Evolutionary conservation across 495 filamentous ascomycete species (phyloP).

Genomic region (Aspergillus coremiiformis): DNA sequence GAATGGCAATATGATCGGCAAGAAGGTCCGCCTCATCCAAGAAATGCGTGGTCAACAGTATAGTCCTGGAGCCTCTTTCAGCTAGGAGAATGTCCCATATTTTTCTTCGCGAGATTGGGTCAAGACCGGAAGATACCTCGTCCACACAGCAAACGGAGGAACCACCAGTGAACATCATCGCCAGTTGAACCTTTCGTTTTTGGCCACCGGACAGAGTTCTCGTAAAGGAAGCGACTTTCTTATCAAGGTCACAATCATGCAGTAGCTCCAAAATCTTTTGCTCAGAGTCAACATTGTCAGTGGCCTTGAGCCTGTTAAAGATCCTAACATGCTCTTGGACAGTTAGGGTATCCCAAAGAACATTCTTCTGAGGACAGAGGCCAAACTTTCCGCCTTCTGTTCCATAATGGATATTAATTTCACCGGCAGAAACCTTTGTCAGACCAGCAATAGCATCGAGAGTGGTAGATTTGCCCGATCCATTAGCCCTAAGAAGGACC

Average conservation of each 20-base stretch:
- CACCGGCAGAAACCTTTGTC: conserved; percentile 59
- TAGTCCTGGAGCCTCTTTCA: conserved; percentile 67
- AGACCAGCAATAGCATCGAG: conserved; percentile 79
- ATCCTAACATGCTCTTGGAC: conserved; percentile 72
- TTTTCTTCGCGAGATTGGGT: conserved; percentile 72
- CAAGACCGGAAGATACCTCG: conserved; percentile 76
- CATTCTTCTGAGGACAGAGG: conserved; percentile 83
- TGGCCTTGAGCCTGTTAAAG: conserved; percentile 70
- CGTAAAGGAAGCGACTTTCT: conserved; percentile 58
- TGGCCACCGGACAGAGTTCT: conserved; percentile 77
- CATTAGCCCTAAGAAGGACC: conserved; percentile 78
- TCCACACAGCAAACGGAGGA: conserved; percentile 81
- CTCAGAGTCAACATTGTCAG: conserved; percentile 41
- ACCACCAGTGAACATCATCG: conserved; percentile 89
- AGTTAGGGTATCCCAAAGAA: conserved; percentile 78
- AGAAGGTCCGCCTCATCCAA: conserved; percentile 72
- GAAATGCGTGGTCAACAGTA: conserved; percentile 81
- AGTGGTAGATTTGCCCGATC: conserved; percentile 80
- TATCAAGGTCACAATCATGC: conserved; percentile 57
- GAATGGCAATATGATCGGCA: conserved; percentile 69
- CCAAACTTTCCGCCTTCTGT: conserved; percentile 70
- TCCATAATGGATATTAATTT: conserved; percentile 50
- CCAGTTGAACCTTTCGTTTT: conserved; percentile 82
- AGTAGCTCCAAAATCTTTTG: conserved; percentile 53
- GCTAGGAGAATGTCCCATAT: conserved; percentile 85